A percentile compares a stretch with the other conserved stretches of the same genome.
Evolutionary conservation across 129 eudicot species (phyloP).

Genomic region (Smallanthus sonchifolius): DNA sequence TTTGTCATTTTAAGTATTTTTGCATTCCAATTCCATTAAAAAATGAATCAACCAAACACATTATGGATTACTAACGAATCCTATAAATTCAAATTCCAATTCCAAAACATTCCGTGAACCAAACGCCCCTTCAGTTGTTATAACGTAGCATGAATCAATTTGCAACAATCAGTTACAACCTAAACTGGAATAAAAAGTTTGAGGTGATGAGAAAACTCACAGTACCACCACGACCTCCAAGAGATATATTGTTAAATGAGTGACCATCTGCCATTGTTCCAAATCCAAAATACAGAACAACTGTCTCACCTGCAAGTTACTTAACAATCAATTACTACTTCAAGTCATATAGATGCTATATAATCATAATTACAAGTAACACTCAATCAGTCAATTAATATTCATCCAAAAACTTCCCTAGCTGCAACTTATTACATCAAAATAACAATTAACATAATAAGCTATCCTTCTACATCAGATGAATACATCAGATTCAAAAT

Average conservation of each 20-base stretch:
- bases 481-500: not conserved
- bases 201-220: conserved; percentile 42
- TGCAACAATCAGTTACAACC: conserved; percentile 5
- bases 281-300: not conserved
- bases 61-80: no score
- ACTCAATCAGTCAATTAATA: conserved; percentile 2
- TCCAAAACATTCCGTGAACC: no score
- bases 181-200: not conserved
- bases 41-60: no score
- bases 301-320: conserved; percentile 13
- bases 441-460: not conserved
- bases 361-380: conserved; percentile 12
- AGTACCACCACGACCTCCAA: conserved; percentile 91
- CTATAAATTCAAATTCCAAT: no score
- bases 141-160: not conserved
- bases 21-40: no score
- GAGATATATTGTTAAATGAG: conserved; percentile 71
- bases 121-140: not conserved
- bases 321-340: conserved; percentile 3
- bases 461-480: not conserved
- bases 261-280: conserved; percentile 78
- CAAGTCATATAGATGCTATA: conserved; percentile 7
- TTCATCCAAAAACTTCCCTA: not conserved
- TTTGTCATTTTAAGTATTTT: no score
- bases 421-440: not conserved